These are phyloP conservation scores for Flaveria floridana DNA, from an alignment of 140 eudicot genomes.

Conservation along the genomic window DNA sequence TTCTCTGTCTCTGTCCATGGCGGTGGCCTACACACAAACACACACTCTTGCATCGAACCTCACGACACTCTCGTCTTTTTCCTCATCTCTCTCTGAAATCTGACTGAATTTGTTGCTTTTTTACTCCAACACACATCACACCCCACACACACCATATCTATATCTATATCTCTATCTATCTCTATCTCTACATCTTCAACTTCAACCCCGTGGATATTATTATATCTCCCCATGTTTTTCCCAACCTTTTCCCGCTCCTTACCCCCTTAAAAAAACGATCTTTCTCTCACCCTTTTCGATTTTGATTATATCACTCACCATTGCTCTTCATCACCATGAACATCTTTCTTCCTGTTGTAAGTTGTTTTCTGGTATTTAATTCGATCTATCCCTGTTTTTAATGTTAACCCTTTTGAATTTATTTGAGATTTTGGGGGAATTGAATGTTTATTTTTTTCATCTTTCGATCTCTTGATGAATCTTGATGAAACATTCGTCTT, in stretches of 20 bases:
- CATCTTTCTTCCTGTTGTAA: constrained; percentile 8
- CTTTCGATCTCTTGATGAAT: constrained; percentile 7
- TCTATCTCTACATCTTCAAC: constrained; percentile 29
- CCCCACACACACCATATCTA: constrained; percentile 2
- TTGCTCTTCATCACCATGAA: not conserved
- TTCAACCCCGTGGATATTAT: constrained; percentile 47
- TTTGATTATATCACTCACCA: constrained; percentile 1
- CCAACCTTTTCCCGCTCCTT: constrained; percentile 46
- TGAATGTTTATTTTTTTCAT: not conserved
- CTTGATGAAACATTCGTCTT: not conserved
- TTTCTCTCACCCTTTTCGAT: constrained; percentile 17
- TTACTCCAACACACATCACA: constrained; percentile 29
- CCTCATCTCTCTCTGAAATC: constrained; percentile 25
- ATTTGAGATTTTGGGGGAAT: not conserved
- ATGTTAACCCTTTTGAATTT: not conserved
- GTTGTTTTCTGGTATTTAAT: not conserved
- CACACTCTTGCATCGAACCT: constrained; percentile 22
- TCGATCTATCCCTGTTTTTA: not conserved
- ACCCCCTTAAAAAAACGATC: constrained; percentile 29
- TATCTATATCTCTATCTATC: constrained; percentile 26
- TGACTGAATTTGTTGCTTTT: constrained; percentile 33
- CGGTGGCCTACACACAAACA: constrained; percentile 41
- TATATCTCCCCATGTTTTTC: constrained; percentile 29
- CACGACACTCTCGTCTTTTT: constrained; percentile 24
- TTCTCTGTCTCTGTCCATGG: constrained; percentile 30